Conservation (phyloP, 1,284 basidiomycete genomes). For the Heterobasidion occidentale region DNA sequence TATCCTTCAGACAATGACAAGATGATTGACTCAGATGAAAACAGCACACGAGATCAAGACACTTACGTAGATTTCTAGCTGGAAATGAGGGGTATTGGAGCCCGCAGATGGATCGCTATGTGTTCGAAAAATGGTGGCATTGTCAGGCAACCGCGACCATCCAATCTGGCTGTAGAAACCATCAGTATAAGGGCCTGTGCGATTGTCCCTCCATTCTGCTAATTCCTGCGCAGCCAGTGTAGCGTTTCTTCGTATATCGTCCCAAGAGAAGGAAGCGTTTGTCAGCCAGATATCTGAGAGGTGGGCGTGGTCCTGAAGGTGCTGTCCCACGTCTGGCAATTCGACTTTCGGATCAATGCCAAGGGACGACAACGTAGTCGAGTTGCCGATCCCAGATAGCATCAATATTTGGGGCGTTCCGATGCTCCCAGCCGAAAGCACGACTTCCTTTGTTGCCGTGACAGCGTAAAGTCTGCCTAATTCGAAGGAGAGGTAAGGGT, state of each 20-base stretch:
- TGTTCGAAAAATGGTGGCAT: conserved; percentile 20
- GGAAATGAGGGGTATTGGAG: conserved; percentile 11
- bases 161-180: conserved; percentile 10
- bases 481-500: not conserved
- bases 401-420: conserved; percentile 35
- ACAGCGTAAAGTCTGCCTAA: conserved; percentile 8
- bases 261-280: conserved; percentile 7
- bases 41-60: too few species aligned
- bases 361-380: conserved; percentile 15
- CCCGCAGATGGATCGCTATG: conserved; percentile 29
- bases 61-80: conserved; percentile 8
- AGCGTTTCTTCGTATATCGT: conserved; percentile 9
- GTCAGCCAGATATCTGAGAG: conserved; percentile 10
- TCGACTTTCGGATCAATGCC: conserved; percentile 21
- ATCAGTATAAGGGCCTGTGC: conserved; percentile 9
- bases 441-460: conserved; percentile 30
- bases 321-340: conserved; percentile 29
- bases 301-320: conserved; percentile 28
- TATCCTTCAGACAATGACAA: too few species aligned
- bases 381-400: conserved; percentile 36
- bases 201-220: conserved; percentile 10
- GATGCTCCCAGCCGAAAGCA: conserved; percentile 35
- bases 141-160: conserved; percentile 22
- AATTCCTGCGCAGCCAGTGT: conserved; percentile 8
- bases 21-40: too few species aligned